These are phyloP conservation scores for Pseudozyma sp. DNA, from an alignment of 1,284 basidiomycete species.

Conservation along the genomic window DNA sequence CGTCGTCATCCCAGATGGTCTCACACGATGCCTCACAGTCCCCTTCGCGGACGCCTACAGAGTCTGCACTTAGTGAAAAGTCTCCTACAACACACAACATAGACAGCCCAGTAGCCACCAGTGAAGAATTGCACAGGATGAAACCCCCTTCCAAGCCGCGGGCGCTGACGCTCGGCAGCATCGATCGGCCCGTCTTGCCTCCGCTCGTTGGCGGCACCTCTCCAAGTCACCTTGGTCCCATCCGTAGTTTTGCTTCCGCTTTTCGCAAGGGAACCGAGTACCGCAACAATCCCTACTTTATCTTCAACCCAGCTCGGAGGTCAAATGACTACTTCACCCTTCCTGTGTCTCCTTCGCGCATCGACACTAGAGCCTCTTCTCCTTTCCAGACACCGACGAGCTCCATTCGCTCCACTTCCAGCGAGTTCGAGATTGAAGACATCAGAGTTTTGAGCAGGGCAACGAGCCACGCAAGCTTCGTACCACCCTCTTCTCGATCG, in stretches of 20 bases:
- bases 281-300: constrained; percentile 28
- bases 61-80: background rate
- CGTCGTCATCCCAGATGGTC: background rate
- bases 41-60: background rate
- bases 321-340: constrained; percentile 12
- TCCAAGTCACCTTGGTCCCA: constrained; percentile 13
- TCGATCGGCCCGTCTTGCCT: constrained; percentile 25
- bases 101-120: background rate
- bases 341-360: constrained; percentile 2
- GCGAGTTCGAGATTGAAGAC: background rate
- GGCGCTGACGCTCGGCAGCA: constrained; percentile 20
- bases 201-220: constrained; percentile 14
- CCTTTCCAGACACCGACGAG: constrained; percentile 36
- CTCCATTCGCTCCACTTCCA: constrained; percentile 32
- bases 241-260: constrained; percentile 12
- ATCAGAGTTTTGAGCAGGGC: constrained; percentile 1
- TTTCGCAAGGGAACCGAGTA: constrained; percentile 15
- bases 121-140: constrained; percentile 2
- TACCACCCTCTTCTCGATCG: background rate
- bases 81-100: background rate
- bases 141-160: constrained; percentile 20
- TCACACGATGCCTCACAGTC: background rate
- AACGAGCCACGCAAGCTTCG: constrained; percentile 3
- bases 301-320: constrained; percentile 7
- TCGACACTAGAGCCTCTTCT: constrained; percentile 2